Base-by-base conservation (phyloP, 352 stramenopile species). In the Globisporangium viniferum region DNA sequence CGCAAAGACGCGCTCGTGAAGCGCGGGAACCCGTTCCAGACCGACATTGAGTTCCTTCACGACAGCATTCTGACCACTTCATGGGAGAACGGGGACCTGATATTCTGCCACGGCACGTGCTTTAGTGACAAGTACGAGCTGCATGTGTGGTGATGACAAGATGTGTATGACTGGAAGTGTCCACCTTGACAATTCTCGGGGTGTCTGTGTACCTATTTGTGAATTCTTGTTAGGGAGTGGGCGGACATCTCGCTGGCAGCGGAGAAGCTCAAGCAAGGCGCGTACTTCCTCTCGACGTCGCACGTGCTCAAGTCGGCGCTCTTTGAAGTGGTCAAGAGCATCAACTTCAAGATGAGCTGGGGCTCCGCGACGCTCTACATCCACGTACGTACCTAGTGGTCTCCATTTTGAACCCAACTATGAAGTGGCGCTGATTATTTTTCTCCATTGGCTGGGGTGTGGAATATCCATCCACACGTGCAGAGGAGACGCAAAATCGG, bases 41-140 rank as follows among this genome's bases (percentile, higher is more conserved):
- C 80, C 4, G 82, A 92, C 67, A 82, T 95, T n/a, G 84, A 93
- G 33, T 95, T 93, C 54, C 80, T 92, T 53, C 74, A 76, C 24
- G 86, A 74, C 14, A 89, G 82, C 68, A 66, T 95, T 64, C 62
- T 93, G 35, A 81, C 76, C 20, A 79, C 75, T 27, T 77, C 82
- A 48, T 96, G 88, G 88, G 75, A 80, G 39, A 78, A 92, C 57
- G 86, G 88, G 3, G 86, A 94, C 64, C 74, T 94, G 3, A 76
- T 94, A 0, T 95, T 96, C 62, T 93, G 86, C 61, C 86, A 96
- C 62, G 88, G 84, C 70, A 94, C 86, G 24, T 94, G 86, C 73
- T 94, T 94, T 56, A 88, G 85, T 54, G 84, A 93, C 73, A 82
- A 77, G 88, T 95, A 77, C 53, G 82, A 74, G 10, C 12, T 67